These are phyloP conservation scores for Coccinonectria pachysandricola DNA, from an alignment of 2,329 filamentous ascomycete species.

Conservation along the genomic window DNA sequence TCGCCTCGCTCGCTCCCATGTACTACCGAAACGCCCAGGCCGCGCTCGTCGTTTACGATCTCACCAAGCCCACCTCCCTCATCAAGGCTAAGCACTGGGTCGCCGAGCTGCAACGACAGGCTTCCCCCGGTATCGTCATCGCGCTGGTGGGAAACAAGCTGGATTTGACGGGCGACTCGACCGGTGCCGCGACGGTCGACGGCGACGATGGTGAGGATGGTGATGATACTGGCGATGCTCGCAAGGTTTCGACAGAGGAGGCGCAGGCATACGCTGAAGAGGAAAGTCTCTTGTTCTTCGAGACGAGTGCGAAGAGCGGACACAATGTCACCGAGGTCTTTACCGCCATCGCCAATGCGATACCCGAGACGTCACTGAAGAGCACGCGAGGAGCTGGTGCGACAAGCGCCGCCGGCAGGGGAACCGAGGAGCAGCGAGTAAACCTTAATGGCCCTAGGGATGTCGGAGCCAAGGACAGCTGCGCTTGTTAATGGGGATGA, in stretches of 20 bases:
- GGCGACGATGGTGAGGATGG: slow-evolving; percentile 46
- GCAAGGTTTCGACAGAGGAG: slow-evolving; percentile 85
- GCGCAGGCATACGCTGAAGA: slow-evolving; percentile 91
- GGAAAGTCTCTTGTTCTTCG: slow-evolving; percentile 89
- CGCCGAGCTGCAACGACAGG: slow-evolving; percentile 91
- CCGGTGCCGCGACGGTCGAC: slow-evolving; percentile 24
- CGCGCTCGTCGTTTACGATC: slow-evolving; percentile 94
- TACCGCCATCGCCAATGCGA: slow-evolving; percentile 94
- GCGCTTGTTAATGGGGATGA: slow-evolving; percentile 57
- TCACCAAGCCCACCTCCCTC: slow-evolving; percentile 91
- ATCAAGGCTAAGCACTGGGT: slow-evolving; percentile 99
- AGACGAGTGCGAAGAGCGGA: slow-evolving; percentile 95
- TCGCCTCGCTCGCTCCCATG: slow-evolving; percentile 94
- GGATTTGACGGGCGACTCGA: slow-evolving; percentile 63
- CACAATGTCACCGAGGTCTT: slow-evolving; percentile 93
- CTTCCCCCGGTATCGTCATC: slow-evolving; percentile 92
- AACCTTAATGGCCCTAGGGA: slow-evolving; percentile 69
- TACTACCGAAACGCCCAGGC: slow-evolving; percentile 99
- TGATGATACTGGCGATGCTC: slow-evolving; percentile 59
- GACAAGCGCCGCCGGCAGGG: slow-evolving; percentile 47
- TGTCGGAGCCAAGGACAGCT: slow-evolving; percentile 75
- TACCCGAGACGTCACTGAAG: slow-evolving; percentile 94
- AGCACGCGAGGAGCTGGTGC: slow-evolving; percentile 66
- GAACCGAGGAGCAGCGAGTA: slow-evolving; percentile 63
- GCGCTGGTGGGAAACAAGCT: slow-evolving; percentile 95